Evolutionary conservation across 768 basidiomycete species (phyloP).

Genomic region (Rhizopogon vinicolor): DNA sequence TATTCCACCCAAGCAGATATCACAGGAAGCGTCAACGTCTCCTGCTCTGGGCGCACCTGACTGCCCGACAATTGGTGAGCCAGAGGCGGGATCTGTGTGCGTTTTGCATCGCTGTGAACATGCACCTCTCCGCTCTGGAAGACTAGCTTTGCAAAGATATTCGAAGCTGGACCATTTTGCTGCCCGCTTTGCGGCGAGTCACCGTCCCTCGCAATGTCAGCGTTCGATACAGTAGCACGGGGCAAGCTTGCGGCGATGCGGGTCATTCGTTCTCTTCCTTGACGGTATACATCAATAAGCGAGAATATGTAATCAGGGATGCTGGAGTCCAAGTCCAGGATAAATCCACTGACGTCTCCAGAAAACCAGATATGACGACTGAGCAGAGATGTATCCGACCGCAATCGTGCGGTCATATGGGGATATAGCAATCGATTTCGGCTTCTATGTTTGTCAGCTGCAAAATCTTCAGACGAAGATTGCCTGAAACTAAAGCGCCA

Average conservation of each 20-base stretch:
- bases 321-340: conserved; percentile 77
- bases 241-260: conserved; percentile 55
- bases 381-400: conserved; percentile 43
- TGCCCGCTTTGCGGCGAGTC: conserved; percentile 2
- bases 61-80: conserved; percentile 24
- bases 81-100: conserved; percentile 36
- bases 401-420: conserved; percentile 72
- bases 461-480: conserved; percentile 63
- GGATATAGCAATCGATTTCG: conserved; percentile 76
- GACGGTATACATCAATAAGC: conserved; percentile 80
- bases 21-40: conserved; percentile 68
- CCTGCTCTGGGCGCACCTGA: conserved; percentile 30
- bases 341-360: conserved; percentile 78
- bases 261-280: conserved; percentile 75
- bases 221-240: conserved; percentile 20
- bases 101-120: conserved; percentile 52
- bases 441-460: conserved; percentile 60
- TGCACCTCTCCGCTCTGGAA: conserved; percentile 86
- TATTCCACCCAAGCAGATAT: conserved; percentile 85
- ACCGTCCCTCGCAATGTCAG: conserved; percentile 12
- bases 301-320: conserved; percentile 78
- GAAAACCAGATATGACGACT: conserved; percentile 55
- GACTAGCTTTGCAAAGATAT: conserved; percentile 58
- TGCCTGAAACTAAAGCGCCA: conserved; percentile 66
- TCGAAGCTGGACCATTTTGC: conserved; percentile 45